Base-by-base conservation (phyloP, 176 grass and related monocot species). In the Bromus sterilis region DNA sequence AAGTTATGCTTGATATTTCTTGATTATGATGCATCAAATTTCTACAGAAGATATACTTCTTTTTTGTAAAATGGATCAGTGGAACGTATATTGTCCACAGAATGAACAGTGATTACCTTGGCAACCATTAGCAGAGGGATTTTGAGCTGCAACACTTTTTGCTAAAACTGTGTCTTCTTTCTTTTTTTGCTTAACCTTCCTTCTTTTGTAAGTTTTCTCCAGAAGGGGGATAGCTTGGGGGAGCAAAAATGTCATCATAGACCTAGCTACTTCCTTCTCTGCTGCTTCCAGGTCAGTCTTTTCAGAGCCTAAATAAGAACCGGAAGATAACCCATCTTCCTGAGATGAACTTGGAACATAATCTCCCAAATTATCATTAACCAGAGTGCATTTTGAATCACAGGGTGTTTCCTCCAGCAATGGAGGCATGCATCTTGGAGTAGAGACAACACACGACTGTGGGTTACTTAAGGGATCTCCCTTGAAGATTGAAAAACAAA, bases 231-330 rank as follows among this genome's bases (percentile, higher is more conserved):
- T 82, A 36, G 95, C 95, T 91, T 94, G 83, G 48, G 92, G 95
- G 85, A 94, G 92, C 81, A 94, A 91, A 94, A 88, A 89, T 64
- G 83, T 62, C 88, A 98, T 83, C 90, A 94, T 98, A 87, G 88
- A 94, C 42, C 76, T 87, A 59, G 88, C 85, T 82, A 94, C 74
- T 75, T 98, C 95, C 61, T 84, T 85, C 74, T 85, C 86, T 57
- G 84, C 74, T 63, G 83, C 75, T 77, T 89, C 89, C 15, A 90
- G 75, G 82, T 91, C 87, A 77, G 78, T 82, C 21, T 78, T 93
- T 84, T 97, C 80, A 40, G 94, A 90, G 85, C 77, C 82, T 49
- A 89, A 77, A 94, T 94, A 86, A 90, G 95, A 94, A 62, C 79
- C 74, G 71, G 87, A 90, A 71, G 89, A 81, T 55, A 72, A 77